These are phyloP conservation scores for Pseudodiploospora longispora DNA, from an alignment of 2,329 filamentous ascomycete species.

Conservation along the genomic window DNA sequence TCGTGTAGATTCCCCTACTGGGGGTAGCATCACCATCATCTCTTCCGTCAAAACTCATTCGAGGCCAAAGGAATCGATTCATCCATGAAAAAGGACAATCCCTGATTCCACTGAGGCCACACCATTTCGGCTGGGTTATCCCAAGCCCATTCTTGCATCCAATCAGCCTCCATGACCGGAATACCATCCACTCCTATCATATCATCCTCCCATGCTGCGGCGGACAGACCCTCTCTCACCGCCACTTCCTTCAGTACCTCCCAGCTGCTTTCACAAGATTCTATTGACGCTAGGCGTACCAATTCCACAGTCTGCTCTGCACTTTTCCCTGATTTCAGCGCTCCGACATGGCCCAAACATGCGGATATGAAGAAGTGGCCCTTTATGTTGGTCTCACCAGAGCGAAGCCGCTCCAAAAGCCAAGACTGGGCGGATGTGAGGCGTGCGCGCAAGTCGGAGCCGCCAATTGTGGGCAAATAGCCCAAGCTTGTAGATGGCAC, in stretches of 20 bases:
- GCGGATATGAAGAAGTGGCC: constrained; percentile 28
- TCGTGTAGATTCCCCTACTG: too few relatives aligned
- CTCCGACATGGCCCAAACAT: constrained; percentile 25
- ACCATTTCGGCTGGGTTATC: constrained; percentile 14
- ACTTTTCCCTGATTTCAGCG: constrained; percentile 20
- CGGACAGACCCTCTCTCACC: constrained; percentile 15
- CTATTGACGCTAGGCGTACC: constrained; percentile 19
- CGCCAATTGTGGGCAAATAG: constrained; percentile 20
- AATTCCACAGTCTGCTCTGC: constrained; percentile 22
- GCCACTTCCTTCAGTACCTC: constrained; percentile 27
- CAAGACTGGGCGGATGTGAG: constrained; percentile 22
- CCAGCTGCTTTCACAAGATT: constrained; percentile 20
- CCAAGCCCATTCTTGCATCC: constrained; percentile 20
- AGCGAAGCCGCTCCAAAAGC: constrained; percentile 25
- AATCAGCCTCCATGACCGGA: constrained; percentile 13
- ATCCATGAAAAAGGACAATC: background rate
- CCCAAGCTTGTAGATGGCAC: constrained; percentile 28
- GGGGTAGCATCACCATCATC: too few relatives aligned
- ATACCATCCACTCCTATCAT: constrained; percentile 5
- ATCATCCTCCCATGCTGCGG: constrained; percentile 8
- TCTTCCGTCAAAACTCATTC: background rate
- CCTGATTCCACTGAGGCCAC: constrained; percentile 11
- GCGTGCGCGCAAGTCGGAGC: constrained; percentile 23
- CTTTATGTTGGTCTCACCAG: constrained; percentile 38
- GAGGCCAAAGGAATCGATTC: background rate